These are phyloP conservation scores for Trypanosoma cruzi DNA, from an alignment of 208 protist genomes.

Conservation along the genomic window DNA sequence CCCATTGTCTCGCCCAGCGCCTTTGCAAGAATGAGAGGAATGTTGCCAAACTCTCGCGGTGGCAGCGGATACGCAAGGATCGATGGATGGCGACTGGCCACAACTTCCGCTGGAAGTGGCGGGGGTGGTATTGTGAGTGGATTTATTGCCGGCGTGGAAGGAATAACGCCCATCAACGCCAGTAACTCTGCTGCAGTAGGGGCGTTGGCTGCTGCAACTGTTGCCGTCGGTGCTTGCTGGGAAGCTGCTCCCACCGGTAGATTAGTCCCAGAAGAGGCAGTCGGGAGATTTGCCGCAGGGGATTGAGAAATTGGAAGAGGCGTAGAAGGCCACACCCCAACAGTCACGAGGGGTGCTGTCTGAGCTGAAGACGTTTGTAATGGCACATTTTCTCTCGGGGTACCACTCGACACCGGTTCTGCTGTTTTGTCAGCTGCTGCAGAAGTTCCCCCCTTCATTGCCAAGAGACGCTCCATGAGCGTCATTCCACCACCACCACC, in stretches of 20 bases:
- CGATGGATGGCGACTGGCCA: slow-evolving; percentile 72
- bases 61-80: slow-evolving; percentile 88
- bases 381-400: neutral
- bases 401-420: neutral
- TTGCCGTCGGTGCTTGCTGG: slow-evolving; percentile 1
- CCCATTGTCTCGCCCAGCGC: slow-evolving; percentile 82
- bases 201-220: slow-evolving; percentile 1
- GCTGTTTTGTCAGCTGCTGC: neutral
- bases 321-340: neutral
- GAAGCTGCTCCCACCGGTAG: neutral
- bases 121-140: slow-evolving; percentile 72
- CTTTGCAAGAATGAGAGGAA: slow-evolving; percentile 74
- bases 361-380: neutral
- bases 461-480: slow-evolving; percentile 65
- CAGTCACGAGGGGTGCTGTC: neutral
- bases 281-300: neutral
- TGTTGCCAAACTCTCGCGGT: slow-evolving; percentile 51
- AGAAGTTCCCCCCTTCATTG: slow-evolving; percentile 43
- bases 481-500: slow-evolving; percentile 32
- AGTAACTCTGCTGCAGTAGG: slow-evolving; percentile 63
- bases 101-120: slow-evolving; percentile 63
- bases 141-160: slow-evolving; percentile 24
- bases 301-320: neutral
- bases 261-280: neutral
- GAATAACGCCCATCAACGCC: slow-evolving; percentile 50